Conservation (phyloP, 2,329 filamentous ascomycete genomes). For the Cadophora luteo-olivacea region DNA sequence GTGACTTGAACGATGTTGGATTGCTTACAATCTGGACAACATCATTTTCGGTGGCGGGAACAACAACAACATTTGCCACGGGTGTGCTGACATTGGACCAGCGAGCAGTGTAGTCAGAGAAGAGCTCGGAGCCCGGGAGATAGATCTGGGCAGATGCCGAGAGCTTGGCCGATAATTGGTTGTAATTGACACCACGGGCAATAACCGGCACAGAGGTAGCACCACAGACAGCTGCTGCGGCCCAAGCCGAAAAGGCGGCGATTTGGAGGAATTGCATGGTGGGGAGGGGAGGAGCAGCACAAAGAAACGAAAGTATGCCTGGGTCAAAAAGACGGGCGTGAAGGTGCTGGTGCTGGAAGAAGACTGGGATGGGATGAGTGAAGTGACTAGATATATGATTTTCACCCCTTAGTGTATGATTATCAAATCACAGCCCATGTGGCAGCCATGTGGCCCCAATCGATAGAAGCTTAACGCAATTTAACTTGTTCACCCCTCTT, state of each 20-base stretch:
- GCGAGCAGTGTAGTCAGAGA: slow-evolving; percentile 23
- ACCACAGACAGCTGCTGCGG: slow-evolving; percentile 7
- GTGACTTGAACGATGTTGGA: background rate
- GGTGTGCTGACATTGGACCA: slow-evolving; percentile 52
- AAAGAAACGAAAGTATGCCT: slow-evolving; percentile 17
- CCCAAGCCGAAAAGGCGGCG: slow-evolving; percentile 19
- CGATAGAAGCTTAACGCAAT: background rate
- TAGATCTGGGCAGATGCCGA: slow-evolving; percentile 34
- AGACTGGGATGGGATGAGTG: background rate
- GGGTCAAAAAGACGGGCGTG: slow-evolving; percentile 8
- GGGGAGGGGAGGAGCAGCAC: background rate
- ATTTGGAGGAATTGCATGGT: slow-evolving; percentile 11
- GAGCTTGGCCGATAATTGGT: slow-evolving; percentile 42
- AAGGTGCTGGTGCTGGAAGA: slow-evolving; percentile 11
- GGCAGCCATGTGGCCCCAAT: background rate
- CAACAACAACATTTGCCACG: slow-evolving; percentile 53
- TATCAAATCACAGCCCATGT: background rate
- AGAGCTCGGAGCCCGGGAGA: slow-evolving; percentile 29
- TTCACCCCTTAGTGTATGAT: background rate
- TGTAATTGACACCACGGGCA: slow-evolving; percentile 18
- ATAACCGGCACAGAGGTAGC: background rate
- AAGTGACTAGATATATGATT: slow-evolving; percentile 11
- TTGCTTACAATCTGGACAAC: slow-evolving; percentile 53
- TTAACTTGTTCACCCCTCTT: slow-evolving; percentile 2
- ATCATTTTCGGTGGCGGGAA: slow-evolving; percentile 55